Evolutionary conservation across 139 green algal species (phyloP).

Genomic region (Tetraselmis chui): DNA sequence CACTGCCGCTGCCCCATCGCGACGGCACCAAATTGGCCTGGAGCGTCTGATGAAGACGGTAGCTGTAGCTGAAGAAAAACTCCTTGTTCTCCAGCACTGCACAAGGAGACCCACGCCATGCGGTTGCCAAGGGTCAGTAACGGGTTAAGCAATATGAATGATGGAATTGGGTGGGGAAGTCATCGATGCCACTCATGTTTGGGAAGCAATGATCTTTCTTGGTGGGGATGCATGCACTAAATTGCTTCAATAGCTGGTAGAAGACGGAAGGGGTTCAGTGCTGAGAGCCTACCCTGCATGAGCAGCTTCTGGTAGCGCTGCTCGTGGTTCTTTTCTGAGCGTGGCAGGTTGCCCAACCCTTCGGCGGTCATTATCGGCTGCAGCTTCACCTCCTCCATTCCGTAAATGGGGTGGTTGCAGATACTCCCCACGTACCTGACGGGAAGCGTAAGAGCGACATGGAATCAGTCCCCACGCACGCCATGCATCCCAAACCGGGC

Average conservation of each 20-base stretch:
- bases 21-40: constrained; percentile 52
- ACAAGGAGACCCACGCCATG: no score
- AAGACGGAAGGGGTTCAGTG: no score
- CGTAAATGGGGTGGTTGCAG: constrained; percentile 78
- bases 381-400: constrained; percentile 65
- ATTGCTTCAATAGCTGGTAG: no score
- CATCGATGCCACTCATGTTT: no score
- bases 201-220: no score
- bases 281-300: constrained; percentile 36
- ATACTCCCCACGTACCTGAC: constrained; percentile 57
- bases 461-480: no score
- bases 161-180: no score
- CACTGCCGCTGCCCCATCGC: constrained; percentile 10
- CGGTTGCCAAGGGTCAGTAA: no score
- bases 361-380: constrained; percentile 38
- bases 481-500: no score
- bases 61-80: constrained; percentile 92
- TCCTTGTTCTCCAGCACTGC: constrained; percentile 81
- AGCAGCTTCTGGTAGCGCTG: constrained; percentile 63
- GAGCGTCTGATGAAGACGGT: constrained; percentile 61
- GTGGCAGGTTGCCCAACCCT: neutral
- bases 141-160: no score
- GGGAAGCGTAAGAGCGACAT: no score
- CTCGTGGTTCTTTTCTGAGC: constrained; percentile 15
- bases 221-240: no score